phyloP scores from a whole-genome alignment of 495 filamentous ascomycete species.

The Chlorociboria aeruginascens region DNA sequence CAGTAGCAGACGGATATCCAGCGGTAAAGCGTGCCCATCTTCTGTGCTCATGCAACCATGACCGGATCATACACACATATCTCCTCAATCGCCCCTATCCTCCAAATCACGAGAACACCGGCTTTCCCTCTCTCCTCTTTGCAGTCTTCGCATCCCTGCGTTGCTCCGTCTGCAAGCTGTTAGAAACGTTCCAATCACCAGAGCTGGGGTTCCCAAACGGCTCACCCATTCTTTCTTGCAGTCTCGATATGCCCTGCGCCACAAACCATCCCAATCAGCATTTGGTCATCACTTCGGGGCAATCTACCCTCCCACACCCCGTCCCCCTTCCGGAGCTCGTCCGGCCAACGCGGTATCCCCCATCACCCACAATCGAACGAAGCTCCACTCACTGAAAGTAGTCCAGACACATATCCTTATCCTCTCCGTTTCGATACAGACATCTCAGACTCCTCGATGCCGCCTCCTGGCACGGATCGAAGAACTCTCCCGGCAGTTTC shows the following conservation, averaged over 20 bases:
- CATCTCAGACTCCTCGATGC: slow-evolving; percentile 76
- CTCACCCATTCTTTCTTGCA: slow-evolving; percentile 92
- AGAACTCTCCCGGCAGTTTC: slow-evolving; percentile 74
- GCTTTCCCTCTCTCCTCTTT: slow-evolving; percentile 27
- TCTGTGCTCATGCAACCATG: too few relatives aligned
- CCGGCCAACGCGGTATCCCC: not conserved
- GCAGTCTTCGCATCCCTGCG: slow-evolving; percentile 38
- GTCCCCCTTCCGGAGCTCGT: not conserved
- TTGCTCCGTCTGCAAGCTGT: slow-evolving; percentile 21
- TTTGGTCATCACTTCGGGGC: not conserved
- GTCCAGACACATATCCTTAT: slow-evolving; percentile 77
- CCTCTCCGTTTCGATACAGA: slow-evolving; percentile 73
- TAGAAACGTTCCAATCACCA: not conserved
- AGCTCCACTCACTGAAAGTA: slow-evolving; percentile 77
- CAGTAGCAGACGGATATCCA: too few relatives aligned
- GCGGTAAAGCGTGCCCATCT: too few relatives aligned
- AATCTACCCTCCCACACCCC: not conserved
- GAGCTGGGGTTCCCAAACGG: slow-evolving; percentile 6
- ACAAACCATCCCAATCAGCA: not conserved
- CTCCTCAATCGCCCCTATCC: too few relatives aligned
- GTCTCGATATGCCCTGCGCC: slow-evolving; percentile 73
- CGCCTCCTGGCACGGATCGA: slow-evolving; percentile 92
- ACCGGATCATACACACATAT: too few relatives aligned
- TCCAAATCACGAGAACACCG: slow-evolving; percentile 10
- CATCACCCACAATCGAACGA: not conserved